These are phyloP conservation scores for Paratinospora sagittata DNA, from an alignment of 164 flowering plant species.

Conservation along the genomic window DNA sequence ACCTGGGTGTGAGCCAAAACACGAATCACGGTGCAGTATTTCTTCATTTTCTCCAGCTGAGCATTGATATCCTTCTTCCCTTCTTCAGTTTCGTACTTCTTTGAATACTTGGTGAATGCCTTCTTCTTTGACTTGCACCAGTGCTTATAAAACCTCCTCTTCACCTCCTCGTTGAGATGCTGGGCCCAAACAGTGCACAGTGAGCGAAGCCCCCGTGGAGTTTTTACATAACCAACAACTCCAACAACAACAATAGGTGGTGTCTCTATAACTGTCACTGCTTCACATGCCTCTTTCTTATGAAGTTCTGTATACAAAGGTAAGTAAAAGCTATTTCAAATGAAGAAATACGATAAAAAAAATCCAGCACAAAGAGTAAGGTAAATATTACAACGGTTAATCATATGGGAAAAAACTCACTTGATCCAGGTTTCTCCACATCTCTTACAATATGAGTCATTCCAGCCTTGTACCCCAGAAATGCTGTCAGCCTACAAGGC, in stretches of 20 bases:
- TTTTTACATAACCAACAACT: slow-evolving; percentile 57
- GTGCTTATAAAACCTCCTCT: slow-evolving; percentile 61
- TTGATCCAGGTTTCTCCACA: slow-evolving; percentile 71
- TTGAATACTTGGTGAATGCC: slow-evolving; percentile 59
- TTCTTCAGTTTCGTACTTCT: slow-evolving; percentile 56
- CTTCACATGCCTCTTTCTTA: slow-evolving; percentile 75
- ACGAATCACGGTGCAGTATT: slow-evolving; percentile 54
- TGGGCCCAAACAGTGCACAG: slow-evolving; percentile 67
- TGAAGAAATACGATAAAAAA: not conserved
- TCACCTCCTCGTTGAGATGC: slow-evolving; percentile 69
- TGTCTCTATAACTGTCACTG: slow-evolving; percentile 62
- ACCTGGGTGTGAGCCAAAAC: slow-evolving; percentile 80
- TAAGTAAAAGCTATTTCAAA: not conserved
- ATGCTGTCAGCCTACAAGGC: slow-evolving; percentile 59
- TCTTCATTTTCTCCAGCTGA: slow-evolving; percentile 67
- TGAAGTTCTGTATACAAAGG: slow-evolving; percentile 43
- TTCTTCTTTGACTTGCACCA: slow-evolving; percentile 71
- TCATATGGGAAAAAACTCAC: slow-evolving; percentile 27
- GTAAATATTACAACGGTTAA: not conserved
- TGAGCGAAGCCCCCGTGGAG: slow-evolving; percentile 58
- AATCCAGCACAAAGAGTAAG: not conserved
- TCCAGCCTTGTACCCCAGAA: slow-evolving; percentile 71
- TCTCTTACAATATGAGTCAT: slow-evolving; percentile 76
- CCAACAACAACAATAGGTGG: slow-evolving; percentile 71
- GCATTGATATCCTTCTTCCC: slow-evolving; percentile 55